Conservation (phyloP, 192 early-diverging fungal species). For the Podila epigama region DNA sequence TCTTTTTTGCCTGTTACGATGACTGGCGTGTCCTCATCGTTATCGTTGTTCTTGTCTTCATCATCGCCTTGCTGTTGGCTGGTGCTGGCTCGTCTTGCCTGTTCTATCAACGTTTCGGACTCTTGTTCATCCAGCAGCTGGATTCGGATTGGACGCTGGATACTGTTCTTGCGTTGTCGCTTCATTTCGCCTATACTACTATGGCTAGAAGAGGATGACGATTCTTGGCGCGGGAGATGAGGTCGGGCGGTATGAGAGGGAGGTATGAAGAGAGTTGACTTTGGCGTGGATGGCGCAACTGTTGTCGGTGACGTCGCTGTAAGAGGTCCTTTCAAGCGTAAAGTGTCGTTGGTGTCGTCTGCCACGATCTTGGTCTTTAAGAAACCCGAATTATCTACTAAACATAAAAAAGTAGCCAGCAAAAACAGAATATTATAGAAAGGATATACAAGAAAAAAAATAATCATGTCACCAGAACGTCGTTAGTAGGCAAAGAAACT, state of each 20-base stretch:
- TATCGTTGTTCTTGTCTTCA: neutral
- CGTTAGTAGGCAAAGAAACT: too few species aligned
- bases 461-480: too few species aligned
- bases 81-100: constrained; percentile 3
- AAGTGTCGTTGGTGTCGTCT: neutral
- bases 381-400: neutral
- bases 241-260: neutral
- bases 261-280: constrained; percentile 19
- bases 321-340: neutral
- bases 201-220: neutral
- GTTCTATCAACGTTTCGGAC: constrained; percentile 19
- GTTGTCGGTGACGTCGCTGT: neutral
- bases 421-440: too few species aligned
- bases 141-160: constrained; percentile 31
- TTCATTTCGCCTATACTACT: neutral
- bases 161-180: constrained; percentile 5
- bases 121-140: constrained; percentile 31
- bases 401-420: too few species aligned
- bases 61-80: neutral
- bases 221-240: neutral
- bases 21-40: neutral
- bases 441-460: too few species aligned
- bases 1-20: neutral
- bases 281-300: neutral
- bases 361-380: neutral